Evolutionary conservation across 2,329 filamentous ascomycete genomes (phyloP).

Genomic region (Sclerotinia glacialis): DNA sequence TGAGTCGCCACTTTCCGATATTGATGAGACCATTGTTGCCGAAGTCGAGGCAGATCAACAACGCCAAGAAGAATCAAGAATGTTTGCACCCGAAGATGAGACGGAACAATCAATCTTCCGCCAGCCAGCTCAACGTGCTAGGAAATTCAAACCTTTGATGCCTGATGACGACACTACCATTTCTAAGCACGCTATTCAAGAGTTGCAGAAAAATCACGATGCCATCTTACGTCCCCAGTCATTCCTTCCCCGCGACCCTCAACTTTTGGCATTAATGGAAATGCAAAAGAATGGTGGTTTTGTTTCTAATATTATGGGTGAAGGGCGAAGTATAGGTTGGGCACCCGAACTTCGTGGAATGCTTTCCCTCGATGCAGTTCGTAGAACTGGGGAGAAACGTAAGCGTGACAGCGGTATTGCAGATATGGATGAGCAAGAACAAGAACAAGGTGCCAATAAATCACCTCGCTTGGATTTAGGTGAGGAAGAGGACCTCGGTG

Average conservation of each 20-base stretch:
- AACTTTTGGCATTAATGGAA: constrained; percentile 82
- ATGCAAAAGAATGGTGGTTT: constrained; percentile 91
- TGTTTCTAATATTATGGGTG: constrained; percentile 80
- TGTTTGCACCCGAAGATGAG: constrained; percentile 58
- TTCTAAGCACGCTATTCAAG: constrained; percentile 73
- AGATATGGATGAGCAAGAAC: constrained; percentile 72
- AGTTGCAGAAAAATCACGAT: constrained; percentile 80
- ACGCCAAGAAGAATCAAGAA: constrained; percentile 49
- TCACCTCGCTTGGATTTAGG: constrained; percentile 64
- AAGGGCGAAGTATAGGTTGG: constrained; percentile 75
- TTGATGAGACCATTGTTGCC: constrained; percentile 60
- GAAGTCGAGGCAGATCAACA: constrained; percentile 54
- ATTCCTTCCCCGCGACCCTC: constrained; percentile 83
- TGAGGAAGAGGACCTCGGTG: constrained; percentile 54
- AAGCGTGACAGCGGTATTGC: constrained; percentile 88
- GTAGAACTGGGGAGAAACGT: constrained; percentile 78
- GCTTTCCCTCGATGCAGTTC: constrained; percentile 79
- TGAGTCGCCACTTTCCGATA: constrained; percentile 68
- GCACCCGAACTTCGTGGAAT: constrained; percentile 91
- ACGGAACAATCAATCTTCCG: constrained; percentile 58
- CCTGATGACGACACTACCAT: constrained; percentile 78
- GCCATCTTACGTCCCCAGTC: constrained; percentile 80
- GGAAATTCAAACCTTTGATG: constrained; percentile 77
- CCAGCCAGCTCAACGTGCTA: constrained; percentile 67
- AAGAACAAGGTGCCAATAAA: constrained; percentile 57